These are phyloP conservation scores for Thymus quinquecostatus DNA, from an alignment of 257 asterid genomes.

Conservation along the genomic window DNA sequence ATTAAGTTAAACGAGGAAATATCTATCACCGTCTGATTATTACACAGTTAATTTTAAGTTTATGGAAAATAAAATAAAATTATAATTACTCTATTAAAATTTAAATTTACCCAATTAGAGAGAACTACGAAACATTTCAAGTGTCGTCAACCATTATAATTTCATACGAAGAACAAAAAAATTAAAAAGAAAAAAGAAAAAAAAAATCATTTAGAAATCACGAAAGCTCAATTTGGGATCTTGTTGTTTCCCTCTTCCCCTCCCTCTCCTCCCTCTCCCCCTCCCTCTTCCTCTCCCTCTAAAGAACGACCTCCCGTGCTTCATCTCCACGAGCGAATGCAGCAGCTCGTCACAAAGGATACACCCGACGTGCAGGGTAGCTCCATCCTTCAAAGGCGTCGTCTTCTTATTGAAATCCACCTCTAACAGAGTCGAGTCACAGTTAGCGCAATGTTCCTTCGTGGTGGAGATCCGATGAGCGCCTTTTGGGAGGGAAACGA, in stretches of 20 bases:
- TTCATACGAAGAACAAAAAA: neutral
- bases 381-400: conserved; percentile 79
- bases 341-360: conserved; percentile 81
- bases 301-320: conserved; percentile 71
- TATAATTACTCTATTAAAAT: no score
- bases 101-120: no score
- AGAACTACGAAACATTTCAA: neutral
- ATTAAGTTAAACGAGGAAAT: no score
- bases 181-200: no score
- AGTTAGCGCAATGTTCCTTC: conserved; percentile 64
- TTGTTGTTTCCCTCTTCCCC: conserved; percentile 53
- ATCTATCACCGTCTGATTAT: no score
- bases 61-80: no score
- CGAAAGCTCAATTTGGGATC: conserved; percentile 96
- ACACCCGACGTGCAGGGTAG: conserved; percentile 75
- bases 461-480: conserved; percentile 88
- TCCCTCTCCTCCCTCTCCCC: conserved; percentile 68
- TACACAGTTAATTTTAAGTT: no score
- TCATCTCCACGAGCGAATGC: conserved; percentile 87
- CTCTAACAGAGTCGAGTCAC: conserved; percentile 86
- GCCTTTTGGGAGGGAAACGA: conserved; percentile 82
- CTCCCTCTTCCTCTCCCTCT: conserved; percentile 68
- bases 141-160: neutral
- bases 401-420: conserved; percentile 92
- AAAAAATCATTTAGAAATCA: conserved; percentile 50